Evolutionary conservation across 192 early-diverging fungal genomes (phyloP).

Genomic region (Thamnidium elegans): DNA sequence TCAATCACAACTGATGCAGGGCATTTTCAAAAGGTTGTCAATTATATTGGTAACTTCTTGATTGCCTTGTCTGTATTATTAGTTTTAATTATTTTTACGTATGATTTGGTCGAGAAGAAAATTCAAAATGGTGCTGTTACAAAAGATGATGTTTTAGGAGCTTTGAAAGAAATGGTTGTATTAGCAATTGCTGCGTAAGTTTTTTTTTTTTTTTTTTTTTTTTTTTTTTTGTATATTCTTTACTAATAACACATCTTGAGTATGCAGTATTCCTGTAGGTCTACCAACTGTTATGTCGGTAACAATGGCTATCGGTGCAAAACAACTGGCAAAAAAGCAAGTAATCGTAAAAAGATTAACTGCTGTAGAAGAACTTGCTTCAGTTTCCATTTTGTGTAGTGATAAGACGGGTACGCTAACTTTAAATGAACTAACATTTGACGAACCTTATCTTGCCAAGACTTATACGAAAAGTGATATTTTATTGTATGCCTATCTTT

Average conservation of each 20-base stretch:
- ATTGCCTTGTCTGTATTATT: constrained; percentile 56
- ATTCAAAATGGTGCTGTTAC: constrained; percentile 39
- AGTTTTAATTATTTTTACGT: constrained; percentile 55
- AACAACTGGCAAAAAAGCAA: constrained; percentile 65
- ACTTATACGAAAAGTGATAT: constrained; percentile 53
- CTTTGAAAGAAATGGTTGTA: constrained; percentile 60
- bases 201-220: neutral
- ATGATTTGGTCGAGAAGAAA: constrained; percentile 32
- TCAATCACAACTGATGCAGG: constrained; percentile 63
- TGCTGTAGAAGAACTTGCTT: constrained; percentile 78
- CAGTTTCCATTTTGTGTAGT: constrained; percentile 63
- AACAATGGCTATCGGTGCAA: constrained; percentile 81
- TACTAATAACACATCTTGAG: neutral
- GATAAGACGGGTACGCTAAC: constrained; percentile 79
- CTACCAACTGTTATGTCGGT: constrained; percentile 81
- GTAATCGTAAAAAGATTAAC: constrained; percentile 79
- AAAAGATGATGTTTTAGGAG: constrained; percentile 51
- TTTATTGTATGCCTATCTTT: constrained; percentile 60
- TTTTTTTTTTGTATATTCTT: no score
- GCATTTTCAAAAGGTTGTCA: constrained; percentile 79
- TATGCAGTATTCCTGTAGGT: constrained; percentile 66
- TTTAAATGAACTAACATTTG: constrained; percentile 74
- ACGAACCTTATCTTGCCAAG: constrained; percentile 55
- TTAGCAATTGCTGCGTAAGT: constrained; percentile 68
- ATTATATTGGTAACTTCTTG: constrained; percentile 74